phyloP scores from a whole-genome alignment of 768 basidiomycete species.

The Hortiboletus flavorubellus region DNA sequence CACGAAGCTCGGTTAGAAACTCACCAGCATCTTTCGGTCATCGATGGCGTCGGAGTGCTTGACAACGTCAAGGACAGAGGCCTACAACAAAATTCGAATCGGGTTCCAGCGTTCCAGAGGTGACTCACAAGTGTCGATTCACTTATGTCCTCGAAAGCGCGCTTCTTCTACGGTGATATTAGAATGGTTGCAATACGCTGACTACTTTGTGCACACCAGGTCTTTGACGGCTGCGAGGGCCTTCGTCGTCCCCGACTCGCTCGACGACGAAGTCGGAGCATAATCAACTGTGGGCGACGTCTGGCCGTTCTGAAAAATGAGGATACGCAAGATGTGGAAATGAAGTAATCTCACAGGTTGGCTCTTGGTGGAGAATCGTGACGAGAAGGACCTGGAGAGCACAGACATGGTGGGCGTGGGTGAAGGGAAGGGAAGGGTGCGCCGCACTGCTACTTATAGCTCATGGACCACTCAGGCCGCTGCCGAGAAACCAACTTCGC shows the following conservation, averaged over 20 bases:
- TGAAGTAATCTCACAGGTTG: conserved; percentile 20
- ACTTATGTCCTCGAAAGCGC: conserved; percentile 29
- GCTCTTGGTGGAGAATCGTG: conserved; percentile 28
- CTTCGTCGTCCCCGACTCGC: conserved; percentile 20
- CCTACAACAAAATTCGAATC: conserved; percentile 33
- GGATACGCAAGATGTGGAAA: background rate
- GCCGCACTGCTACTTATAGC: conserved; percentile 27
- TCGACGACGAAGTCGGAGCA: background rate
- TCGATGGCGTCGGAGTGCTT: conserved; percentile 61
- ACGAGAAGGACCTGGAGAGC: conserved; percentile 28
- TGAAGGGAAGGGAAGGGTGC: background rate
- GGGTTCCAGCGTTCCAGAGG: background rate
- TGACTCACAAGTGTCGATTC: conserved; percentile 26
- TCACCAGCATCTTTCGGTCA: conserved; percentile 72
- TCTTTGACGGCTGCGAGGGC: conserved; percentile 30
- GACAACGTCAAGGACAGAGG: conserved; percentile 58
- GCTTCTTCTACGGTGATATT: conserved; percentile 22
- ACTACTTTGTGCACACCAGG: conserved; percentile 15
- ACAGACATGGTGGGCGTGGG: conserved; percentile 23
- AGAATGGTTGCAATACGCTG: background rate
- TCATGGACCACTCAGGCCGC: background rate
- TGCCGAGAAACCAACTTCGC: conserved; percentile 17
- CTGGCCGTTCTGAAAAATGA: conserved; percentile 5
- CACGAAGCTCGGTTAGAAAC: conserved; percentile 21
- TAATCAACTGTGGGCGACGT: conserved; percentile 14